Evolutionary conservation across 129 eudicot genomes (phyloP), one percentile per base, ranked within the genome.

Genomic region (Flaveria robusta): DNA sequence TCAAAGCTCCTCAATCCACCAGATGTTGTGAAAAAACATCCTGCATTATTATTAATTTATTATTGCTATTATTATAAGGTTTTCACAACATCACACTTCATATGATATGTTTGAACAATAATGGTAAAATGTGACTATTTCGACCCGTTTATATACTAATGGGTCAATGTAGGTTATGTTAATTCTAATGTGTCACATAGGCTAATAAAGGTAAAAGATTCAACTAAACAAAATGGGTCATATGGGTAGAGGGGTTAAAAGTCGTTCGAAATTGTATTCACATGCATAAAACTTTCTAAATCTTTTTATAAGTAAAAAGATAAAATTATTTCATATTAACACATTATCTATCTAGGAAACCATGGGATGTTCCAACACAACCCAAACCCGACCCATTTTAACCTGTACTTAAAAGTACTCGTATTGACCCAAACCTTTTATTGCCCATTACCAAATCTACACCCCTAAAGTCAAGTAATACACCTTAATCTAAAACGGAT

Each of bases 1-100:
- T 94, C 99, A 68, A 82, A 94, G 83, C 99, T 94, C 82, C 92
- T 87, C 76, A 95, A 80, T 43, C 99, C 97, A 50, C 99, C 99
- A 31, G 99, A 89, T 55, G 96, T 69, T 42, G 97, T 95, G 79
- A 85, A 95, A 84, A 91, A 91, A 81, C 99, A 91, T 52, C 97
- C 99, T 94, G 86, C 10, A 41, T 50, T 11, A 43, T 43, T 4
- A 6, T 3, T 46, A 46, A 7, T 9, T 42, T 10, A 42, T 1
- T 2, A 13, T 46, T 13, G 1, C 2, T 46, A 12, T 46, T 46
- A 46, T 0, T 11, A 12, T 19, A 54, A n/a, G 23, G 31, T 2
- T 7, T 22, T 56, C 7, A 56, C 14, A 20, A 47, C n/a, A 47
- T 47, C 60, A 19, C 64, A 22, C 64, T 56, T 22, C 7, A 22